Evolutionary conservation across 306 rosid genomes (phyloP).

Genomic region (Quercus wislizeni): DNA sequence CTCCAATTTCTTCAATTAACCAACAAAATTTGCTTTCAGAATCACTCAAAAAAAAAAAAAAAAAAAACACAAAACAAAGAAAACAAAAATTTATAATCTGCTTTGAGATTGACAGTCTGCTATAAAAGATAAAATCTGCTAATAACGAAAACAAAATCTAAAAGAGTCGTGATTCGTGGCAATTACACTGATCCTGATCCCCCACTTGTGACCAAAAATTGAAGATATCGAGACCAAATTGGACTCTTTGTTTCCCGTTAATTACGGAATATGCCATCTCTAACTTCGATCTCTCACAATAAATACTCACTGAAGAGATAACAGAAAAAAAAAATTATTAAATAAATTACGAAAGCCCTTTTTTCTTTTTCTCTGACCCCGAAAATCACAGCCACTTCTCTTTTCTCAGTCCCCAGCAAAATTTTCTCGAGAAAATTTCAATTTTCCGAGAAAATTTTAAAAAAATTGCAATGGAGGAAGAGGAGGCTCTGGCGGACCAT

Average conservation of each 20-base stretch:
- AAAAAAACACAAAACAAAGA: no score
- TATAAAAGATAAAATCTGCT: constrained; percentile 10
- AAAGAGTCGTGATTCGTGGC: constrained; percentile 17
- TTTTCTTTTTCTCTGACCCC: background rate
- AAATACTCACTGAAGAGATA: constrained; percentile 25
- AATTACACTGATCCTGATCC: constrained; percentile 17
- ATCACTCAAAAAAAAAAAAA: no score
- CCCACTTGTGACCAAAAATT: constrained; percentile 23
- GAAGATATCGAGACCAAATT: constrained; percentile 37
- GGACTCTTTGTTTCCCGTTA: constrained; percentile 26
- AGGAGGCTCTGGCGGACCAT: constrained; percentile 60
- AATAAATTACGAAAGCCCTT: constrained; percentile 2
- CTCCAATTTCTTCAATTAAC: background rate
- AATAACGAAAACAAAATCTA: constrained; percentile 4
- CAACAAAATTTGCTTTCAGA: background rate
- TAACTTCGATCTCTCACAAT: constrained; percentile 14
- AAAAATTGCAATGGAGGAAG: constrained; percentile 28
- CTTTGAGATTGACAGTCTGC: constrained; percentile 22
- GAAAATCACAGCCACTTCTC: background rate
- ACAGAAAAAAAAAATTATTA: background rate
- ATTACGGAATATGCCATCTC: constrained; percentile 51
- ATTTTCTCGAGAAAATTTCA: constrained; percentile 27
- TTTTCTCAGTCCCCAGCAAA: constrained; percentile 12
- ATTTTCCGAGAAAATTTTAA: constrained; percentile 12
- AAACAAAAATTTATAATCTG: background rate